phyloP scores from a whole-genome alignment of 2,329 filamentous ascomycete genomes.

The Talaromyces sp. region DNA sequence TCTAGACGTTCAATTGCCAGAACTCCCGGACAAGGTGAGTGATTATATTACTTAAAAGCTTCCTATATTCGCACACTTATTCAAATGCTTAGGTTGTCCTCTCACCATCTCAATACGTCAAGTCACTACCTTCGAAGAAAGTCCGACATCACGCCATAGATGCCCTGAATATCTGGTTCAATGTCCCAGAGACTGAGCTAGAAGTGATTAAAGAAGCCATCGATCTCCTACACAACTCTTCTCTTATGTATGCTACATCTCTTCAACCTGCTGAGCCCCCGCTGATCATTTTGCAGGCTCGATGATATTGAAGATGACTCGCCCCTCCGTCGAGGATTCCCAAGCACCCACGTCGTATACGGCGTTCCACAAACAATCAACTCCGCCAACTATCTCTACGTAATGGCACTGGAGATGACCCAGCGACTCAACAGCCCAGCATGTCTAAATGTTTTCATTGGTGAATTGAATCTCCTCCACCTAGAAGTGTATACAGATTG shows the following conservation, averaged over 20 bases:
- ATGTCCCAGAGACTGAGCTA: background rate
- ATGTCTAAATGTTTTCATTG: background rate
- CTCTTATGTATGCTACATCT: background rate
- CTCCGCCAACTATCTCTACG: background rate
- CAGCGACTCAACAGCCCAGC: background rate
- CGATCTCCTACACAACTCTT: background rate
- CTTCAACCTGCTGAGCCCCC: too few relatives aligned
- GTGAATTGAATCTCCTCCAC: background rate
- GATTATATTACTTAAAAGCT: background rate
- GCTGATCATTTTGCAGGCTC: background rate
- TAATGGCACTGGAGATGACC: background rate
- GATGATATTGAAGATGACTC: conserved; percentile 6
- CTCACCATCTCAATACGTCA: conserved; percentile 31
- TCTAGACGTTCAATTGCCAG: background rate
- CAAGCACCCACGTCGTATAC: background rate
- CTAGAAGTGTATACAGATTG: background rate
- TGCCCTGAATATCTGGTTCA: conserved; percentile 39
- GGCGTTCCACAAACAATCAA: background rate
- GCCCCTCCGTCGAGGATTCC: background rate
- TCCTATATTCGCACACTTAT: background rate
- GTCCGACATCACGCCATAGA: conserved; percentile 36
- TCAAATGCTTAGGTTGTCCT: background rate
- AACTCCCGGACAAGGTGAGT: background rate
- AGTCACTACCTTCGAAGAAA: conserved; percentile 36
- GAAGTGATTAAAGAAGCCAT: background rate